These are phyloP conservation scores for Apium graveolens DNA, from an alignment of 129 eudicot species.

Conservation along the genomic window DNA sequence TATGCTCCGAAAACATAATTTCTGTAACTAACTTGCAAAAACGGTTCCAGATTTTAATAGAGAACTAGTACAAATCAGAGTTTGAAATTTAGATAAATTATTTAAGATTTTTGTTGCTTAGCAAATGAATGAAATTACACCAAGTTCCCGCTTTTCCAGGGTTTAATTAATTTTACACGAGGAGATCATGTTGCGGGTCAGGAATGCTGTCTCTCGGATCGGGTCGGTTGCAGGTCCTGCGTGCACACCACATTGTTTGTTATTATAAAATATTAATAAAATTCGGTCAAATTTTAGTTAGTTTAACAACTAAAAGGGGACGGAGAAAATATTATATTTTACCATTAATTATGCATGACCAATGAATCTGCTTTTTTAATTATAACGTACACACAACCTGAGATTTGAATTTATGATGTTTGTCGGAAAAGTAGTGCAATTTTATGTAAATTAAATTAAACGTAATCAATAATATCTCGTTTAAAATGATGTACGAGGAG, in stretches of 20 bases:
- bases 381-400: no score
- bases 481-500: no score
- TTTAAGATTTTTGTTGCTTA: neutral
- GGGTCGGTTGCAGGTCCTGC: neutral
- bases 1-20: neutral
- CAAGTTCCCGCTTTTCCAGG: neutral
- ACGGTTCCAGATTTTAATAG: neutral
- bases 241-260: neutral
- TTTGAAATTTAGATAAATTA: neutral
- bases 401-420: no score
- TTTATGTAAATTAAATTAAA: no score
- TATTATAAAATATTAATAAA: no score
- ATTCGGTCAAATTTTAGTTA: no score
- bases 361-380: no score
- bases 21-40: neutral
- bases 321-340: no score
- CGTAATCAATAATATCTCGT: no score
- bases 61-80: neutral
- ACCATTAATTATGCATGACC: no score
- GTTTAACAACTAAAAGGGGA: no score
- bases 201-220: neutral
- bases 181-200: conserved; percentile 2
- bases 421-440: no score
- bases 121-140: neutral
- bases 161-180: neutral